Percentiles rank a stretch among this genome's conserved stretches.
These are phyloP conservation scores for Rusavskia elegans DNA, from an alignment of 495 filamentous ascomycete genomes.

Conservation along the genomic window DNA sequence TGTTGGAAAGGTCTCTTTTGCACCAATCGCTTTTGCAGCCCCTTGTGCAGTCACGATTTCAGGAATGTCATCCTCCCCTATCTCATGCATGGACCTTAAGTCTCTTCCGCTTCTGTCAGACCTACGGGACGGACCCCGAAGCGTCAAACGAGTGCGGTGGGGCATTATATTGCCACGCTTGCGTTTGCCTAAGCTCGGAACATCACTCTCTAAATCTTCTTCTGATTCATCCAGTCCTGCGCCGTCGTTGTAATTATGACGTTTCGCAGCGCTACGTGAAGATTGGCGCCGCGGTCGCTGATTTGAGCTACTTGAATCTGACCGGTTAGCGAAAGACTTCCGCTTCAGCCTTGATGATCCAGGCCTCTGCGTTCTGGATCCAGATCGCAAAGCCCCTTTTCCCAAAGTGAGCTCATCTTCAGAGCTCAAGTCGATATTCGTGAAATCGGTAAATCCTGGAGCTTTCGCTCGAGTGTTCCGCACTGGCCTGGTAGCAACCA, in stretches of 20 bases:
- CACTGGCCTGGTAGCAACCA: conserved; percentile 5
- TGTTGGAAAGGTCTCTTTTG: conserved; percentile 52
- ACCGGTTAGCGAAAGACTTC: neutral
- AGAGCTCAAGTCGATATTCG: conserved; percentile 11
- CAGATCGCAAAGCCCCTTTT: neutral
- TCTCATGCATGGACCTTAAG: conserved; percentile 46
- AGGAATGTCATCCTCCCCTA: conserved; percentile 50
- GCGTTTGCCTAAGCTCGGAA: conserved; percentile 4
- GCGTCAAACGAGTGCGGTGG: neutral
- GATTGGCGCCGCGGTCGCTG: conserved; percentile 1
- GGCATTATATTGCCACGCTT: conserved; percentile 1
- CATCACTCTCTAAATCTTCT: conserved; percentile 1
- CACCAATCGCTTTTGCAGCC: conserved; percentile 36
- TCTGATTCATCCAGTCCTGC: conserved; percentile 2
- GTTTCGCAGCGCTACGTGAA: neutral
- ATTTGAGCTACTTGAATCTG: neutral
- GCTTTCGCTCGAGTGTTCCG: neutral
- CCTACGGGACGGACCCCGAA: conserved; percentile 18
- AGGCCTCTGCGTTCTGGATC: neutral
- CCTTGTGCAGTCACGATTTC: conserved; percentile 24
- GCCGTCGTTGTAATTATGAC: conserved; percentile 13
- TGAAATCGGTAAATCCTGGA: conserved; percentile 15
- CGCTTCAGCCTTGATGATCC: neutral
- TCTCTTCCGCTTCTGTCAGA: conserved; percentile 32
- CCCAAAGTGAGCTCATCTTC: conserved; percentile 10